Base-by-base conservation (phyloP, 805 yeast species). In the Pichia manshurica region DNA sequence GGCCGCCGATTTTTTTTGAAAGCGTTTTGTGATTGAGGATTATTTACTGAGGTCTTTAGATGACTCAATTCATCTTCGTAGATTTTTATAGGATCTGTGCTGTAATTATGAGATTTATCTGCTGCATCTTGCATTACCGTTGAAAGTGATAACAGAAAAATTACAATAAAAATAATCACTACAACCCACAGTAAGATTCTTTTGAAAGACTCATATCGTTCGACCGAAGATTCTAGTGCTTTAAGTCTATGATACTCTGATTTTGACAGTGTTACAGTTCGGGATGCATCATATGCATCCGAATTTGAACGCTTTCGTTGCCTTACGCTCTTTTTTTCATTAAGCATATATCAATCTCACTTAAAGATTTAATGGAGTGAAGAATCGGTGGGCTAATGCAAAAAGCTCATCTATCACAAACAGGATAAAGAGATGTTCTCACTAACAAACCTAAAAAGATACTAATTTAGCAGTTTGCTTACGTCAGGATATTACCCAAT, bases 1-100 rank as follows among this genome's bases (percentile, higher is more conserved):
- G 44, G 44, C 23, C 46, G 31, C 4, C 34, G 31, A 28, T 46
- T 45, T 9, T 39, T 20, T 9, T 43, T 17, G 15, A 37, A n/a
- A n/a, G n/a, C n/a, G n/a, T n/a, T n/a, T n/a, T n/a, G n/a, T n/a
- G n/a, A n/a, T n/a, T n/a, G n/a, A n/a, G n/a, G n/a, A n/a, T n/a
- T n/a, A n/a, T n/a, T n/a, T n/a, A n/a, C n/a, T n/a, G n/a, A n/a
- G n/a, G n/a, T n/a, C n/a, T 25, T 25, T 10, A 25, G 10, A 10
- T 25, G 29, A 7, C 7, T 8, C 10, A 25, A 25, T 25, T 25
- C 29, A 25, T 10, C 10, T 25, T 10, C 29, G 29, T 25, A 25
- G 29, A 8, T 8, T 25, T 25, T 25, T 7, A 25, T 25, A 25
- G 29, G 29, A 25, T 25, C 29, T 8, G 10, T 10, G 10, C 10